Base-by-base conservation (phyloP, 2,329 filamentous ascomycete genomes). In the Monilinia laxa region DNA sequence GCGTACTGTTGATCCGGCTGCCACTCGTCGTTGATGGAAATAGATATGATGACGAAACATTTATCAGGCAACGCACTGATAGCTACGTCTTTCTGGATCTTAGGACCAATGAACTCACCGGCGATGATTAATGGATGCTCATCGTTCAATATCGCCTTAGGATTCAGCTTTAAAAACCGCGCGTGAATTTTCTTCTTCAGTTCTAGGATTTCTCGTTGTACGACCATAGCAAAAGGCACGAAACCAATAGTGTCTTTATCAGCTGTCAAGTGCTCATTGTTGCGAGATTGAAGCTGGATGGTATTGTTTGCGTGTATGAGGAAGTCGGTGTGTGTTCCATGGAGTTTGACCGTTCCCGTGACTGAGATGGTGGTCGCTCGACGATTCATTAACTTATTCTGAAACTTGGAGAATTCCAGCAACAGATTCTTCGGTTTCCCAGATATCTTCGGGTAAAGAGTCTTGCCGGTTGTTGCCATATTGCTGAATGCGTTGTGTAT, bases 291-390 rank as follows among this genome's bases (percentile, higher is more conserved):
- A 1, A 72, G 31, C 3, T 66, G 56, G 4, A 73, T 67, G 1
- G 28, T 65, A 28, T 73, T 52, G 31, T 71, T 55, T 23, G 52
- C 7, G 16, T 68, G 14, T 20, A 73, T 60, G 5, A 71, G 69
- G 3, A 74, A 62, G n/a, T 74, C 72, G 3, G 67, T 68, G 42
- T 74, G 72, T 1, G 69, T 69, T 4, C 71, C 71, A 47, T 73
- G 71, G 1, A 74, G 69, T 47, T 74, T 74, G 2, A 74, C 72
- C 1, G 71, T 72, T 16, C 72, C 71, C 1, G 59, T 70, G 7
- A 73, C 45, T 2, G 47, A 40, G 18, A 70, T 64, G 14, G 59
- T 23, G n/a, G 55, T 59, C 11, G 40, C n/a, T 4, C 28, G 42
- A 40, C 35, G 28, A 23, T 7, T 18, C 25, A 45, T 64, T 4